Percentiles rank a stretch among this genome's conserved stretches.
phyloP scores from a whole-genome alignment of 2,329 filamentous ascomycete genomes.

The Aspergillus unguis region DNA sequence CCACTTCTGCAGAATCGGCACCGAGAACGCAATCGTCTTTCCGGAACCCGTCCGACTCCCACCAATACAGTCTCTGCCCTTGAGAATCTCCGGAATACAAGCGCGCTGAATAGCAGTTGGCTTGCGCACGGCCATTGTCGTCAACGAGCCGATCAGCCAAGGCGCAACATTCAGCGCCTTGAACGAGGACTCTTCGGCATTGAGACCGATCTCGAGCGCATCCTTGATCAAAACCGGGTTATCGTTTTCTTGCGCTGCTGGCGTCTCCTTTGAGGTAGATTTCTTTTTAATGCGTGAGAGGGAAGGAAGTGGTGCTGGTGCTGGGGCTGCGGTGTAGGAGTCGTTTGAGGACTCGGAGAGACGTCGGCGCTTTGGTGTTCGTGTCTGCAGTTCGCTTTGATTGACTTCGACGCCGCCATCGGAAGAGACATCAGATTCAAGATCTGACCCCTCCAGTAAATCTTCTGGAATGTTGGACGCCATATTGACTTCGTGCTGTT shows the following conservation, averaged over 20 bases:
- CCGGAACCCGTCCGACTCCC: conserved; percentile 92
- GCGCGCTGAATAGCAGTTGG: conserved; percentile 91
- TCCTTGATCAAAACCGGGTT: conserved; percentile 40
- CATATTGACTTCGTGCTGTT: conserved; percentile 23
- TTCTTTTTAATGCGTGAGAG: conserved; percentile 45
- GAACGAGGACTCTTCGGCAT: conserved; percentile 59
- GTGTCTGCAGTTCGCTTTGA: conserved; percentile 23
- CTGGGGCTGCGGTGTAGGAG: conserved; percentile 29
- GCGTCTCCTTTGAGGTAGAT: conserved; percentile 15
- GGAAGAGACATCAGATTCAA: conserved; percentile 24
- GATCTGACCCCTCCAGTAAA: conserved; percentile 21
- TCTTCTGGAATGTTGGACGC: conserved; percentile 11
- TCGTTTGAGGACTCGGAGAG: conserved; percentile 38
- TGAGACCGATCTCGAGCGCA: conserved; percentile 39
- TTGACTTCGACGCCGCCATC: conserved; percentile 19
- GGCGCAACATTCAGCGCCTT: conserved; percentile 69
- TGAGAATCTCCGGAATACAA: conserved; percentile 88
- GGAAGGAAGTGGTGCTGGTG: conserved; percentile 34
- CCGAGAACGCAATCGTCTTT: conserved; percentile 94
- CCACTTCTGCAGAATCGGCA: conserved; percentile 92
- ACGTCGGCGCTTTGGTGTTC: conserved; percentile 39
- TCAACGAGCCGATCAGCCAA: conserved; percentile 83
- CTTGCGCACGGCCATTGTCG: conserved; percentile 73
- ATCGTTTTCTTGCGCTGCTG: conserved; percentile 22
- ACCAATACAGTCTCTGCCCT: conserved; percentile 90